phyloP scores from a whole-genome alignment of 2,329 filamentous ascomycete species.

The Fusarium gaditjirri region DNA sequence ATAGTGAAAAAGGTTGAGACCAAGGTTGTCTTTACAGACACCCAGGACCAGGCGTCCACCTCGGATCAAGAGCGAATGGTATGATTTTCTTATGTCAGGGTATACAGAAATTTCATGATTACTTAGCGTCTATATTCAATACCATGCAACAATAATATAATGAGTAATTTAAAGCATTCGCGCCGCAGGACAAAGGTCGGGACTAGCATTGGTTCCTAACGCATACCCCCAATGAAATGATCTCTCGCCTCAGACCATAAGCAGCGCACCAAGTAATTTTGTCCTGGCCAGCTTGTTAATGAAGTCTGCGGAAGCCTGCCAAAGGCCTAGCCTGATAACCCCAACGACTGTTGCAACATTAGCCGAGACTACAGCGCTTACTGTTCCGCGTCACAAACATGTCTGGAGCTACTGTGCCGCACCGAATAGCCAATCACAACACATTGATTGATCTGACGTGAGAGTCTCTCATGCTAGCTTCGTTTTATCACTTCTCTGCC shows the following conservation, averaged over 20 bases:
- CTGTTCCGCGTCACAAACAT: background rate
- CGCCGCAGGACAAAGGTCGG: accelerated
- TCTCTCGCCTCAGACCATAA: accelerated
- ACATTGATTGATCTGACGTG: background rate
- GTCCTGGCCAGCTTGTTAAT: accelerated
- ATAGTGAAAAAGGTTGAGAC: slow-evolving; percentile 31
- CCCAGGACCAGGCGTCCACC: background rate
- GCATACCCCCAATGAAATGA: accelerated
- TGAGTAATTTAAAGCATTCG: background rate
- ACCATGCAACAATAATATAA: background rate
- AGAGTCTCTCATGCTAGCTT: background rate
- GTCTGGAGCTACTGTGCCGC: background rate
- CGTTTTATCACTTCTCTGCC: accelerated
- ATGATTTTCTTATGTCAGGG: background rate
- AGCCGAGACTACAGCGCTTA: background rate
- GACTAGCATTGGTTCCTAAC: accelerated
- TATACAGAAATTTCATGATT: background rate
- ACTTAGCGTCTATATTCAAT: background rate
- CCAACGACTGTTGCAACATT: background rate
- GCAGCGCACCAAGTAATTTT: background rate
- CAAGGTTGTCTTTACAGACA: slow-evolving; percentile 4
- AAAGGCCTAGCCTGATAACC: accelerated
- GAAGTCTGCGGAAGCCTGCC: too few relatives aligned
- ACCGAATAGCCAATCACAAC: background rate
- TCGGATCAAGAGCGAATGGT: background rate